Conservation (phyloP, 495 filamentous ascomycete species). For the Aspergillus steynii region DNA sequence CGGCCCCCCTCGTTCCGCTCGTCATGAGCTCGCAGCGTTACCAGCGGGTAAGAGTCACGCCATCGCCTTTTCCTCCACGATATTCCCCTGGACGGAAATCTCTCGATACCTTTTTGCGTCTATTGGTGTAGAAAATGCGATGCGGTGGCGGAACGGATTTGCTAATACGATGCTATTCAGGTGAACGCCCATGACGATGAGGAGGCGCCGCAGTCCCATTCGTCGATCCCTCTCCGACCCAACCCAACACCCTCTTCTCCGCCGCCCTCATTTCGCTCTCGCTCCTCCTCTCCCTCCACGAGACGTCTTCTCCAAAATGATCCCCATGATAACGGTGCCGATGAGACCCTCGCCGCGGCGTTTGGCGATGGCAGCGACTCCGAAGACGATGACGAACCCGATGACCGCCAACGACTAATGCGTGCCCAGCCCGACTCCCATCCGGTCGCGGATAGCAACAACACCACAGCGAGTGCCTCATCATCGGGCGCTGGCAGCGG, state of each 20-base stretch:
- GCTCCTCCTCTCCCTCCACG: slow-evolving; percentile 69
- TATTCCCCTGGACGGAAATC: neutral
- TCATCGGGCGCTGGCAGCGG: slow-evolving; percentile 38
- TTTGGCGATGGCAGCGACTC: slow-evolving; percentile 76
- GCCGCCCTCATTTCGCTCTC: slow-evolving; percentile 90
- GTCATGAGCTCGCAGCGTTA: slow-evolving; percentile 82
- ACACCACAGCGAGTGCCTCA: slow-evolving; percentile 29
- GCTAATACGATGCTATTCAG: slow-evolving; percentile 33
- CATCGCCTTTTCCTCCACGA: neutral
- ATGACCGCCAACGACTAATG: slow-evolving; percentile 85
- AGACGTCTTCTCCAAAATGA: slow-evolving; percentile 56
- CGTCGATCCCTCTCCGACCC: slow-evolving; percentile 37
- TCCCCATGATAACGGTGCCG: slow-evolving; percentile 57
- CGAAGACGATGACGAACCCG: slow-evolving; percentile 69
- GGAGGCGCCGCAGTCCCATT: slow-evolving; percentile 46
- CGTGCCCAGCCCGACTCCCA: slow-evolving; percentile 58
- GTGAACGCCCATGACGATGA: slow-evolving; percentile 55
- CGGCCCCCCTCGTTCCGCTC: slow-evolving; percentile 40
- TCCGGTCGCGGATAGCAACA: slow-evolving; percentile 30
- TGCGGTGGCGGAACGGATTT: neutral
- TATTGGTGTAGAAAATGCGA: neutral
- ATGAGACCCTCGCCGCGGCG: slow-evolving; percentile 81
- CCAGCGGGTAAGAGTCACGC: slow-evolving; percentile 65
- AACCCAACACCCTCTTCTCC: slow-evolving; percentile 74
- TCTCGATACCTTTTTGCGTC: neutral